Evolutionary conservation across 2,329 filamentous ascomycete genomes (phyloP).

Genomic region (Aspergillus udagawae): DNA sequence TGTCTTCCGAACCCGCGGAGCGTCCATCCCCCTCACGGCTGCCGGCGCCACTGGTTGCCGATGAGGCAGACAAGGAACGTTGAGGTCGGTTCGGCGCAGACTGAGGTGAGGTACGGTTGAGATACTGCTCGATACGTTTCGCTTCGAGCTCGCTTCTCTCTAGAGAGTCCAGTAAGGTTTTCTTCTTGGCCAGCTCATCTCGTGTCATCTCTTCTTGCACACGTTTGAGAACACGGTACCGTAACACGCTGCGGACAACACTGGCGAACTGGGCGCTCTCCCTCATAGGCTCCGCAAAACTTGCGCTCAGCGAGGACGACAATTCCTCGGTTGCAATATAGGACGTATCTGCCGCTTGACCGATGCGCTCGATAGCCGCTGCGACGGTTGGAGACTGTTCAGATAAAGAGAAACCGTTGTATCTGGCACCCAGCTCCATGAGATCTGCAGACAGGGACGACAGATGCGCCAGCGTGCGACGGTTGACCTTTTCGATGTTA

Average conservation of each 20-base stretch:
- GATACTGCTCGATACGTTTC: slow-evolving; percentile 86
- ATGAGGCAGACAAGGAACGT: slow-evolving; percentile 61
- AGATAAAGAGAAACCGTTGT: slow-evolving; percentile 93
- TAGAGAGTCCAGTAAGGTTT: slow-evolving; percentile 74
- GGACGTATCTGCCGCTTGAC: slow-evolving; percentile 90
- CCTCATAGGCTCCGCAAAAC: slow-evolving; percentile 95
- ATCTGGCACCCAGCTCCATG: slow-evolving; percentile 89
- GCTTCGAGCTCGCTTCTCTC: slow-evolving; percentile 92
- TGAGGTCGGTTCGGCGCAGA: slow-evolving; percentile 47
- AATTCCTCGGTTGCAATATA: slow-evolving; percentile 95
- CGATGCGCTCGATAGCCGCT: slow-evolving; percentile 87
- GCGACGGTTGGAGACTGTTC: slow-evolving; percentile 86
- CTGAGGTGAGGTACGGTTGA: slow-evolving; percentile 59
- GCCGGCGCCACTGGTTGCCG: slow-evolving; percentile 39
- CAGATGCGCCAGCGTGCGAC: slow-evolving; percentile 79
- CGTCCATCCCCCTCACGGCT: slow-evolving; percentile 43
- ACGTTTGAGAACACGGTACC: slow-evolving; percentile 86
- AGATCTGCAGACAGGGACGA: slow-evolving; percentile 80
- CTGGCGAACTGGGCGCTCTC: slow-evolving; percentile 97
- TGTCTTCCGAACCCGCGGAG: slow-evolving; percentile 66
- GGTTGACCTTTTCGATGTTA: slow-evolving; percentile 94
- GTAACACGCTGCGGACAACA: slow-evolving; percentile 81
- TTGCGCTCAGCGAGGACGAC: slow-evolving; percentile 80
- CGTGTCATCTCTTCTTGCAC: slow-evolving; percentile 97
- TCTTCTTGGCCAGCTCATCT: slow-evolving; percentile 88